Base-by-base conservation (phyloP, 139 green algal genomes). In the Chlorella sp. region DNA sequence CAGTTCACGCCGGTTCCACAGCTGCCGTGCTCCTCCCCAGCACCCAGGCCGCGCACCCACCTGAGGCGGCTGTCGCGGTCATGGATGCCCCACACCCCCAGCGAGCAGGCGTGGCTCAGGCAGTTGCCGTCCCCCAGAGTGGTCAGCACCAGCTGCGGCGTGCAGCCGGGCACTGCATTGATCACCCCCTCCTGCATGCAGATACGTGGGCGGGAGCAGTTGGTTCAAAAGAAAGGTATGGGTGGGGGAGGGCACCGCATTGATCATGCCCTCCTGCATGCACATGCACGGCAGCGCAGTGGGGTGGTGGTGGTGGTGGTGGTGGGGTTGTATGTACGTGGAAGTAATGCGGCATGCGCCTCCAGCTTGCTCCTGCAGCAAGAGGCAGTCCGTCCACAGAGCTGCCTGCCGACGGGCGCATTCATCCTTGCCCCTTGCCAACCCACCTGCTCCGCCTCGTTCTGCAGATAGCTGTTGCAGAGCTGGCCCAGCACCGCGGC, bases 111-210 rank as follows among this genome's bases (percentile, higher is more conserved):
- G 55, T 86, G 81, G 69, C 34, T 55, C 28, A 86, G 70, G 81
- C 81, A 86, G 70, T 86, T 86, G 81, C 81, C 81, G 38, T 86
- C 81, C 4, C 81, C 81, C 34, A 80, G 70, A 70, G 81, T 86
- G 70, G 34, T 23, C 56, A 86, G 81, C 55, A 86, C 81, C 25
- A 86, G 57, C 56, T 74, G 81, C 36, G 34, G 56, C 17, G 81
- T 86, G 81, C 81, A 86, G 56, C 69, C 36, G 7, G 81, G 81
- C 16, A 86, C 47, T 0, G 25, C 15, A 21, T 85, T 85, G 80
- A 85, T 80, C 23, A 85, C 55, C 28, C 80, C 80, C 68, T 56
- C 75, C 75, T 71, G 57, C 70, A 60, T n/a, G 21, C 21, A 23
- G 44, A 9, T 51, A 51, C 1, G 23, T 30, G 23, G 60, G n/a